phyloP scores from a whole-genome alignment of 768 basidiomycete genomes.

The Boletus barrowsii region DNA sequence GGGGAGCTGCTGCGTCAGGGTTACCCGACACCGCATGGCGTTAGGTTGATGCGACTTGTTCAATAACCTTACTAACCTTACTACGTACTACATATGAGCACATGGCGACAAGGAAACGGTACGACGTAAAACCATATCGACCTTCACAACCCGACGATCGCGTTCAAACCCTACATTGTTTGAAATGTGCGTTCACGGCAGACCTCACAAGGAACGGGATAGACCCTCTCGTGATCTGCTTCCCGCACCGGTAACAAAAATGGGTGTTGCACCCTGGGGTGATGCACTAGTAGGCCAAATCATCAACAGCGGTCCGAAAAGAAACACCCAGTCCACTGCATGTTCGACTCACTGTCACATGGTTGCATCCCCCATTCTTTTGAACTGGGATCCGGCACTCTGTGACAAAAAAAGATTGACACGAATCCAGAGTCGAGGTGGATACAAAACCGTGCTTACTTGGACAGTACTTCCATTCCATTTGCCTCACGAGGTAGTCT shows the following conservation, averaged over 20 bases:
- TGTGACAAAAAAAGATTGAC: conserved; percentile 18
- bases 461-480: conserved; percentile 65
- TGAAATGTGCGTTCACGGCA: conserved; percentile 35
- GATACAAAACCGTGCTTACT: conserved; percentile 31
- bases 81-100: background rate
- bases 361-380: conserved; percentile 54
- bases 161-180: conserved; percentile 29
- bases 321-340: background rate
- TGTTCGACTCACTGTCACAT: conserved; percentile 49
- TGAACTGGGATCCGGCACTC: conserved; percentile 47
- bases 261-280: conserved; percentile 55
- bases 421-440: background rate
- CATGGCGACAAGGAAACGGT: too few species aligned
- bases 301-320: background rate
- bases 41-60: background rate
- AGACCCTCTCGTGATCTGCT: conserved; percentile 40
- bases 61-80: background rate
- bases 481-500: conserved; percentile 41
- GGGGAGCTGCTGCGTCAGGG: too few species aligned
- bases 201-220: conserved; percentile 28
- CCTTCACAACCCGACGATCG: background rate
- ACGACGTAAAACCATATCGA: background rate
- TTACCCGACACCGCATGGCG: too few species aligned
- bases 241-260: conserved; percentile 53
- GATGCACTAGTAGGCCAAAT: conserved; percentile 37